A percentile compares a stretch with the other conserved stretches of the same genome.
phyloP scores from a whole-genome alignment of 352 stramenopile species.

The Globisporangium nagaii region DNA sequence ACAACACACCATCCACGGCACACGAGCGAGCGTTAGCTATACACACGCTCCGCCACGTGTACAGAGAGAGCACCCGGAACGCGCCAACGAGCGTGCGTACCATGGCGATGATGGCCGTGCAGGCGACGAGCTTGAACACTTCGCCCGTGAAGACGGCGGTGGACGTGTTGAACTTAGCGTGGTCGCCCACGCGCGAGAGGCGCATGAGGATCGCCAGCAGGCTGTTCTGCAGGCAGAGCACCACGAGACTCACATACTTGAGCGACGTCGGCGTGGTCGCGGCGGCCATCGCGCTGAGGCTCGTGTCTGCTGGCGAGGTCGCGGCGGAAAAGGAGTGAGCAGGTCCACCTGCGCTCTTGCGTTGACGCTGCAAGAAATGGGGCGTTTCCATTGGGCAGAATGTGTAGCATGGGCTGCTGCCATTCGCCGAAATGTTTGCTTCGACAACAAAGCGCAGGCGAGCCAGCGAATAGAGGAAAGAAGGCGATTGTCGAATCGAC shows the following conservation, averaged over 20 bases:
- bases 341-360: too few species aligned
- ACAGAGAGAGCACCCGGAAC: not conserved
- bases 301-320: too few species aligned
- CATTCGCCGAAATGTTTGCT: too few species aligned
- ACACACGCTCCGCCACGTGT: not conserved
- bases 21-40: not conserved
- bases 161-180: slow-evolving; percentile 64
- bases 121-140: slow-evolving; percentile 60
- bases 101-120: slow-evolving; percentile 35
- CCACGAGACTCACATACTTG: slow-evolving; percentile 71
- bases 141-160: slow-evolving; percentile 74
- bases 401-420: too few species aligned
- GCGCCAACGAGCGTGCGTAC: slow-evolving; percentile 17
- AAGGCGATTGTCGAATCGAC: too few species aligned
- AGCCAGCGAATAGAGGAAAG: too few species aligned
- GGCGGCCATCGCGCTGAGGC: not conserved
- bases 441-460: too few species aligned
- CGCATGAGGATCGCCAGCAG: slow-evolving; percentile 76
- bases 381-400: too few species aligned
- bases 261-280: slow-evolving; percentile 33
- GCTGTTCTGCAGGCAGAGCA: slow-evolving; percentile 82
- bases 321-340: too few species aligned
- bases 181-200: slow-evolving; percentile 67
- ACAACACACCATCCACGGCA: not conserved
- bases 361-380: too few species aligned